Conservation (phyloP, 441 rosid species). For the Gossypium davidsonii region DNA sequence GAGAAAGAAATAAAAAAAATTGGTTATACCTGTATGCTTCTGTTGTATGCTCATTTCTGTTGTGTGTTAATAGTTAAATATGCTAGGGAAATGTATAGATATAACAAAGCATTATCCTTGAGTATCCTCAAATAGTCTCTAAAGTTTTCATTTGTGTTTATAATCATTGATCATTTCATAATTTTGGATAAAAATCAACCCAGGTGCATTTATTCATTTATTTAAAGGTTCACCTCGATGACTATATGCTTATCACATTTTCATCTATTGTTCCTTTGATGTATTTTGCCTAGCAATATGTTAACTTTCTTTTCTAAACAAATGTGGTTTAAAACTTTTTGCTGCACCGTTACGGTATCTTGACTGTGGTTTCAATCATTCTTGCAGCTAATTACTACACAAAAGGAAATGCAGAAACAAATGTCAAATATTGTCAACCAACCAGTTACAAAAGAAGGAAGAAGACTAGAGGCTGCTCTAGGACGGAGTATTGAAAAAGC, state of each 20-base stretch:
- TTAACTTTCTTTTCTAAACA: not conserved
- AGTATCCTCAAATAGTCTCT: not conserved
- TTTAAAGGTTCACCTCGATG: not conserved
- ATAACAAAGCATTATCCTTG: not conserved
- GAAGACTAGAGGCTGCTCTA: slow-evolving; percentile 68
- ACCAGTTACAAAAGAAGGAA: slow-evolving; percentile 67
- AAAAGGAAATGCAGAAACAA: slow-evolving; percentile 87
- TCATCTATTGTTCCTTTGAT: not conserved
- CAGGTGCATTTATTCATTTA: not conserved
- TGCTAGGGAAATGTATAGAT: not conserved
- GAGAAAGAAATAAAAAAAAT: not conserved
- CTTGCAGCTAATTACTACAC: slow-evolving; percentile 45
- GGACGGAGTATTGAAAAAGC: slow-evolving; percentile 68
- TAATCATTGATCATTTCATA: not conserved
- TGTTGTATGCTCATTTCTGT: not conserved
- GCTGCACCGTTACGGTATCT: not conserved
- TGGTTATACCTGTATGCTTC: not conserved
- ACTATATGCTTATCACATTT: not conserved
- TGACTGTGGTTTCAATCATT: slow-evolving; percentile 13
- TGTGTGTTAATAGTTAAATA: not conserved
- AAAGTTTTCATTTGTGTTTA: not conserved
- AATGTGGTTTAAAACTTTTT: not conserved
- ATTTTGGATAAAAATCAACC: not conserved
- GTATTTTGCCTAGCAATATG: not conserved
- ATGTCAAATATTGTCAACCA: slow-evolving; percentile 43